phyloP scores from a whole-genome alignment of 768 basidiomycete genomes.

The Pleurotus ostreatus region DNA sequence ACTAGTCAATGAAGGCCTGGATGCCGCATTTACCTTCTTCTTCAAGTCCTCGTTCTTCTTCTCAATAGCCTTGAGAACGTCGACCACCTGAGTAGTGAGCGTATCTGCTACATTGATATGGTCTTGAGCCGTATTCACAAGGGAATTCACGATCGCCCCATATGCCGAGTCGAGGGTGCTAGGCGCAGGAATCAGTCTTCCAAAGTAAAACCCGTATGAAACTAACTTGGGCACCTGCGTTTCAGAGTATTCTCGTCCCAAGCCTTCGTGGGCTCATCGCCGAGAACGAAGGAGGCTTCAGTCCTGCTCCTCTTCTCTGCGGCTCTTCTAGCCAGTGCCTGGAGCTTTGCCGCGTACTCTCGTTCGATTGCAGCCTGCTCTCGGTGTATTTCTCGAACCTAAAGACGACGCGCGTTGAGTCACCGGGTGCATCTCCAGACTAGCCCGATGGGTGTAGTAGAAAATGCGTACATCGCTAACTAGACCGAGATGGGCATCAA shows the following conservation, averaged over 20 bases:
- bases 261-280: slow-evolving; percentile 62
- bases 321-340: slow-evolving; percentile 60
- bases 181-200: not conserved
- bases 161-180: slow-evolving; percentile 78
- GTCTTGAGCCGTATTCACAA: slow-evolving; percentile 59
- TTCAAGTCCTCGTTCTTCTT: slow-evolving; percentile 61
- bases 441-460: not conserved
- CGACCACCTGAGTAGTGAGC: slow-evolving; percentile 55
- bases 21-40: slow-evolving; percentile 51
- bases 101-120: slow-evolving; percentile 65
- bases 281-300: slow-evolving; percentile 52
- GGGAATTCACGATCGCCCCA: slow-evolving; percentile 58
- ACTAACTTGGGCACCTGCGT: slow-evolving; percentile 42
- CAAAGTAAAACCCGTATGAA: too few species aligned
- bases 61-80: slow-evolving; percentile 57
- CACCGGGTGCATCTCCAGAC: not conserved
- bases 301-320: slow-evolving; percentile 67
- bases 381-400: slow-evolving; percentile 73
- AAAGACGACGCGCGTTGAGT: not conserved
- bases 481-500: slow-evolving; percentile 63
- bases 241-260: slow-evolving; percentile 49
- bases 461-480: slow-evolving; percentile 54
- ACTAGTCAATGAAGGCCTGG: not conserved
- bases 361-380: slow-evolving; percentile 68
- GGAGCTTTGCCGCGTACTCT: slow-evolving; percentile 74